Percentiles rank a stretch among this genome's conserved stretches.
Evolutionary conservation across 495 filamentous ascomycete species (phyloP).

Genomic region (Tuber aestivum): DNA sequence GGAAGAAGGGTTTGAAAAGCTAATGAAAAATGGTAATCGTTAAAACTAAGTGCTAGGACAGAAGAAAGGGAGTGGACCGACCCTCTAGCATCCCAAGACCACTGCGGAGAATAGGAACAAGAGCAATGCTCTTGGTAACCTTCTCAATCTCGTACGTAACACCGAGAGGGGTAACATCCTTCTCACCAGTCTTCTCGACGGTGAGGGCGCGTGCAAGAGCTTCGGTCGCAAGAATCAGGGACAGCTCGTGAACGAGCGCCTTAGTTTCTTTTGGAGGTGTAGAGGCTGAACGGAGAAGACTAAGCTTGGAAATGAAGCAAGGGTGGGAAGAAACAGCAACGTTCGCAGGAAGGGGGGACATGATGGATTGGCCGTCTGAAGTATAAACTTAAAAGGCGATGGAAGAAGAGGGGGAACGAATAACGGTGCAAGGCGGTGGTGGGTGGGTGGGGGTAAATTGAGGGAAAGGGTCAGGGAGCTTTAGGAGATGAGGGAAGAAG

Average conservation of each 20-base stretch:
- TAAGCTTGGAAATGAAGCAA: conserved; percentile 80
- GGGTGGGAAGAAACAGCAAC: conserved; percentile 82
- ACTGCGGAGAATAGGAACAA: conserved; percentile 89
- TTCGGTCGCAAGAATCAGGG: conserved; percentile 74
- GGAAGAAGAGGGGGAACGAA: background rate
- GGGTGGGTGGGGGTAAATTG: background rate
- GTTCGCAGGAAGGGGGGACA: conserved; percentile 55
- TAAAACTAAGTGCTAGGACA: background rate
- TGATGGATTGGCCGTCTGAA: background rate
- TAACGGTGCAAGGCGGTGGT: background rate
- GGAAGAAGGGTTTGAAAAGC: conserved; percentile 81
- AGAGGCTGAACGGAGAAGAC: conserved; percentile 68
- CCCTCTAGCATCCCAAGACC: conserved; percentile 85
- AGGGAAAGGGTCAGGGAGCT: background rate
- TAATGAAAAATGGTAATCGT: conserved; percentile 34
- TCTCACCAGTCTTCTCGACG: conserved; percentile 10
- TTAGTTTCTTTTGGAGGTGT: conserved; percentile 73
- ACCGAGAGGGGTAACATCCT: conserved; percentile 71
- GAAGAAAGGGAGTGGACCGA: conserved; percentile 49
- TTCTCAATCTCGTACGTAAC: conserved; percentile 59
- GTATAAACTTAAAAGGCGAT: background rate
- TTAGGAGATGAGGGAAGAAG: background rate
- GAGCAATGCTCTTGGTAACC: conserved; percentile 56
- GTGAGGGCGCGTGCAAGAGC: conserved; percentile 65
- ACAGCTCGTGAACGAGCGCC: conserved; percentile 74